Evolutionary conservation across 768 basidiomycete genomes (phyloP).

Genomic region (Cyclocybe cylindracea): DNA sequence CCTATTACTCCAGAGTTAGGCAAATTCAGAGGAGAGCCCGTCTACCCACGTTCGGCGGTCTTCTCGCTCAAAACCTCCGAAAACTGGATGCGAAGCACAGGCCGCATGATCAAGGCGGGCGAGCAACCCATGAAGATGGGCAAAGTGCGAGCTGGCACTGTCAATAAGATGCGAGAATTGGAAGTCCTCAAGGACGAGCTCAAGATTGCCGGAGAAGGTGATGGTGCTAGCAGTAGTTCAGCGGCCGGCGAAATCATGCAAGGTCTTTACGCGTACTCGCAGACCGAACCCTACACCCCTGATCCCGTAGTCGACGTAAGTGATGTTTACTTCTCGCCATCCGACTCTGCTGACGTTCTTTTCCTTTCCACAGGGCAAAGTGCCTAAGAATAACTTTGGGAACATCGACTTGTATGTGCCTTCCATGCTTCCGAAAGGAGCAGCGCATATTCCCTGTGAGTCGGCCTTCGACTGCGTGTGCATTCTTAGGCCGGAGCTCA

Average conservation of each 20-base stretch:
- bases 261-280: conserved; percentile 80
- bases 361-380: conserved; percentile 63
- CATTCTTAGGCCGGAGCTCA: not conserved
- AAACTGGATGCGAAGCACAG: conserved; percentile 89
- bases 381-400: conserved; percentile 95
- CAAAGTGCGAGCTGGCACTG: conserved; percentile 81
- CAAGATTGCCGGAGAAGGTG: conserved; percentile 38
- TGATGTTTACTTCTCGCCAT: conserved; percentile 14
- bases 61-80: conserved; percentile 88
- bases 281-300: conserved; percentile 83
- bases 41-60: conserved; percentile 84
- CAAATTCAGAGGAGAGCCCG: conserved; percentile 90
- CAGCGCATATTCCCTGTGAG: conserved; percentile 89
- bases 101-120: conserved; percentile 68
- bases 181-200: conserved; percentile 47
- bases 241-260: conserved; percentile 62
- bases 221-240: conserved; percentile 29
- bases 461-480: conserved; percentile 13
- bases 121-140: conserved; percentile 89
- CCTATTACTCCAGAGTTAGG: conserved; percentile 72
- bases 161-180: conserved; percentile 72
- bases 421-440: conserved; percentile 91
- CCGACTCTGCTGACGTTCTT: not conserved
- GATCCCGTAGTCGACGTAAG: conserved; percentile 83
- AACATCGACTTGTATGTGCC: conserved; percentile 96